Evolutionary conservation across 73 alveolate species (phyloP), one percentile per base, ranked within the genome.

Genomic region (Paramecium biaurelia): DNA sequence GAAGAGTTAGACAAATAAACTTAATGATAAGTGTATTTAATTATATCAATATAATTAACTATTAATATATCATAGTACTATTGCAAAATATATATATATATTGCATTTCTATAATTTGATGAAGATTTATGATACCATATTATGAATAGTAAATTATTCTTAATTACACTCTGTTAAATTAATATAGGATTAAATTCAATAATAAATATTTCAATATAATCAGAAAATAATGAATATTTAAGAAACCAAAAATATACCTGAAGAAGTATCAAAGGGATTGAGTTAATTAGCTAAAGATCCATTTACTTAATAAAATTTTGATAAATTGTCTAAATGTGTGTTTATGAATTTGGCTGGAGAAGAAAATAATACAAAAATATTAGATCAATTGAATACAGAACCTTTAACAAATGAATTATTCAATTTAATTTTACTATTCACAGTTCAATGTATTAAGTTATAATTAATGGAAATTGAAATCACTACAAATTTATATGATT

Each of bases 291-390:
- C 87, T 14, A 35, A 35, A 15, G 32, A 32, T 30, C 67, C 26
- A 28, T 74, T 74, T 38, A 74, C 87, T 35, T 21, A 35, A 35
- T 74, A 74, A 18, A 74, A 74, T 18, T 74, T 74, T 74, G 87
- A 74, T 35, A 74, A 34, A 21, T 21, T 74, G 18, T 11, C 87
- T 28, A 74, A 74, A 74, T 32, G 63, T 35, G 87, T 74, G n/a
- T 74, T 74, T 35, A 32, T 74, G 67, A 74, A 74, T 38, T 18
- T 74, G 32, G 87, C 87, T 14, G 87, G 87, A 74, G 87, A 74
- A 14, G 68, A 74, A 74, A 74, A 74, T 37, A 35, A 32, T 14
- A 35, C 59, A 14, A 74, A 74, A 74, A 38, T 43, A 35, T 21
- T 74, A 8, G 87, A 74, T 74, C 32, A 74, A 74, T 74, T 74